These are phyloP conservation scores for Aureobasidium vineae DNA, from an alignment of 2,329 filamentous ascomycete species.

Conservation along the genomic window DNA sequence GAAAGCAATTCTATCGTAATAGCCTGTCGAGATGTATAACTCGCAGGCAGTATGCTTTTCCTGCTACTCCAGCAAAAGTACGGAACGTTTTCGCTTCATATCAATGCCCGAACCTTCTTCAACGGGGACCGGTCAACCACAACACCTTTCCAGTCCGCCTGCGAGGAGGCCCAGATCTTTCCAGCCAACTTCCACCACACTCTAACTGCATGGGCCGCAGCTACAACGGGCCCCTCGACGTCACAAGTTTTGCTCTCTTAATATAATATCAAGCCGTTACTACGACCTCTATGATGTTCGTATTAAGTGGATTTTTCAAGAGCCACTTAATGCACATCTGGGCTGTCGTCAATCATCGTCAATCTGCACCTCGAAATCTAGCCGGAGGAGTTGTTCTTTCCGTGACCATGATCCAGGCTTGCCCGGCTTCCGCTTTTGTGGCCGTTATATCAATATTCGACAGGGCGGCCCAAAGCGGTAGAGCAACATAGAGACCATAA, in stretches of 20 bases:
- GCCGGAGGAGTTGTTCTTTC: no score
- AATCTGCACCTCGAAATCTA: background rate
- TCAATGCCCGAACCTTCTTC: background rate
- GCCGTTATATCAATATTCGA: conserved; percentile 23
- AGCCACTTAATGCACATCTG: background rate
- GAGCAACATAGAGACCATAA: conserved; percentile 1
- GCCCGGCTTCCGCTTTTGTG: background rate
- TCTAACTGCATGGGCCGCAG: background rate
- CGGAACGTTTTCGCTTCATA: background rate
- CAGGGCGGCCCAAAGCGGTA: background rate
- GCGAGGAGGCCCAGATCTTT: background rate
- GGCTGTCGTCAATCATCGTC: no score
- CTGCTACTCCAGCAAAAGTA: background rate
- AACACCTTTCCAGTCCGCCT: background rate
- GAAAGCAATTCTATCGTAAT: background rate
- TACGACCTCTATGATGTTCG: background rate
- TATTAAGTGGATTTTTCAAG: no score
- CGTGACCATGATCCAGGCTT: background rate
- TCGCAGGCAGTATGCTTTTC: background rate
- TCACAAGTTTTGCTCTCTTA: background rate
- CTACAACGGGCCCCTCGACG: background rate
- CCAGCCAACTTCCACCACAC: background rate
- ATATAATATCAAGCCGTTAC: background rate
- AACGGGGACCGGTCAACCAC: background rate
- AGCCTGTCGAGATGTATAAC: no score